Conservation (phyloP, 129 eudicot genomes). For the Arctium lappa region DNA sequence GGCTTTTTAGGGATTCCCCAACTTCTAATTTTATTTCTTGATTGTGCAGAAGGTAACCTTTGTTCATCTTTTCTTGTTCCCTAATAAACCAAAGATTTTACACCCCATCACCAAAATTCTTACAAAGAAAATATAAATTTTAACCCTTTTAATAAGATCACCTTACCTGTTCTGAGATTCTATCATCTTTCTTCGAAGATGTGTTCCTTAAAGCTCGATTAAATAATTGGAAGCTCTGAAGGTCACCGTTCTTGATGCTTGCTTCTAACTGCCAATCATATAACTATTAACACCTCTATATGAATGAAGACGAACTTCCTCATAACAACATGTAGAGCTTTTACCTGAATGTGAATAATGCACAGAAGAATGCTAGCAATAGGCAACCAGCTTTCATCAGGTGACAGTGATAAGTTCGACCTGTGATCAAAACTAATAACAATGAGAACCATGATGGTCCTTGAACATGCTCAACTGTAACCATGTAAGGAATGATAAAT, state of each 20-base stretch:
- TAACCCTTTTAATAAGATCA: background rate
- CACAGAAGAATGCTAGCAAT: conserved; percentile 84
- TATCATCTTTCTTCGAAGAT: conserved; percentile 35
- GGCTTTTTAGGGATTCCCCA: conserved; percentile 59
- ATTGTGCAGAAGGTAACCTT: conserved; percentile 47
- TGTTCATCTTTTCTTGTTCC: conserved; percentile 37
- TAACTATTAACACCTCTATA: background rate
- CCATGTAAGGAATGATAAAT: background rate
- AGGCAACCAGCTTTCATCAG: conserved; percentile 97
- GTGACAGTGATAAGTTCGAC: conserved; percentile 76
- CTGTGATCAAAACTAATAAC: conserved; percentile 26
- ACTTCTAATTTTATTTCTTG: conserved; percentile 40
- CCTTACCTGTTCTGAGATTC: conserved; percentile 39
- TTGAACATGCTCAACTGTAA: background rate
- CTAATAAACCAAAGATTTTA: conserved; percentile 18
- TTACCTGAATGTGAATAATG: conserved; percentile 89
- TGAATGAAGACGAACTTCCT: conserved; percentile 1
- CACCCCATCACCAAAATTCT: background rate
- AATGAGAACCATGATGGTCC: background rate
- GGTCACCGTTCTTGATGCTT: conserved; percentile 70
- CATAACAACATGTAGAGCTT: background rate
- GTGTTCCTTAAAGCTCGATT: conserved; percentile 31
- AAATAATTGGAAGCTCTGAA: conserved; percentile 55
- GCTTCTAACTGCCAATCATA: conserved; percentile 74
- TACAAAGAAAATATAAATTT: background rate